Evolutionary conservation across 257 asterid species (phyloP), one percentile per base, ranked within the genome.

Genomic region (Primulina huaijiensis): DNA sequence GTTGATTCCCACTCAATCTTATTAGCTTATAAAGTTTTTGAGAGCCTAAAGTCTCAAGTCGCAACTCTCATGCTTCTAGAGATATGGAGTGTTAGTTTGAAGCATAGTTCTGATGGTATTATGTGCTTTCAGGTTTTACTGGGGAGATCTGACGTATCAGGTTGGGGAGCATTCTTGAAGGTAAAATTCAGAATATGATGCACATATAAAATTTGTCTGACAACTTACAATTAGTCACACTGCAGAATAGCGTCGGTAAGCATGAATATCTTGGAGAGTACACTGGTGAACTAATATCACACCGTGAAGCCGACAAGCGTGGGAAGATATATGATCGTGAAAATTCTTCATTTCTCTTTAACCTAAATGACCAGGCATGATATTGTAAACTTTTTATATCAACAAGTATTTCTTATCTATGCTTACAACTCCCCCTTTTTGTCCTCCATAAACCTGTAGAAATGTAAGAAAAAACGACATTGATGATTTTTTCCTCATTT

Each of bases 151-250:
- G 96, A 94, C 65, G 77, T 91, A 38, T 91, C 97, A 81, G 99
- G 99, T 67, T 91, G 99, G 98, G 99, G 99, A 69, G 99, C 99
- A 64, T 94, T 94, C 88, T 75, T 94, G 86, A 91, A 94, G 98
- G 99, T 91, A 85, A 62, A 65, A 4, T 64, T 70, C 69, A 23
- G 56, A 68, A 75, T 62, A 57, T 46, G 61, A 35, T 38, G 17
- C 64, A 17, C 64, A 17, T 52, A 72, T 29, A 3, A 7, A 55
- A 23, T 74, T 66, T 52, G 62, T 37, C 27, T 20, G 56, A 61
- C 64, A 61, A 43, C 83, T 75, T 73, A 77, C 79, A 10, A 60
- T 46, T 64, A 67, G 62, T 69, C 60, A 23, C 71, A 63, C 62
- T 81, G 78, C 96, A 94, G 99, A 89, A 89, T 85, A 85, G 83